Percentiles rank a stretch among this genome's conserved stretches.
Evolutionary conservation across 169 alveolate genomes (phyloP).

Genomic region (Cryptosporidium baileyi): DNA sequence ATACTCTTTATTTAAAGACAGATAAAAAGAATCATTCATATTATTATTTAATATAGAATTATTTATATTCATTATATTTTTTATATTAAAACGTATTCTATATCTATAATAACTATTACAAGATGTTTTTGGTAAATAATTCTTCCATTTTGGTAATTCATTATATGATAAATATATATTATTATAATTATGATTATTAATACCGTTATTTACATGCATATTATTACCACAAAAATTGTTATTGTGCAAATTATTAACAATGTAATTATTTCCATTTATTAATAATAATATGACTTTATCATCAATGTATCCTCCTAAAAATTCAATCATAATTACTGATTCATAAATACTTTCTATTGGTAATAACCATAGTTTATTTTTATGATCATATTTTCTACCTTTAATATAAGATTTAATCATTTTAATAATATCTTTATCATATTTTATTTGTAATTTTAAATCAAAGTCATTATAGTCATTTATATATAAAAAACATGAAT

Average conservation of each 20-base stretch:
- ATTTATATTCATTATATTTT: background rate
- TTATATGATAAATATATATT: too few relatives aligned
- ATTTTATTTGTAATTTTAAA: slow-evolving; percentile 22
- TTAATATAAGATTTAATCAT: slow-evolving; percentile 27
- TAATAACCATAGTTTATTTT: slow-evolving; percentile 14
- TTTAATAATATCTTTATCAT: slow-evolving; percentile 24
- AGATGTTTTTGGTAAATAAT: slow-evolving; percentile 29
- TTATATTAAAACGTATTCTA: slow-evolving; percentile 1
- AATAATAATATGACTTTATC: background rate
- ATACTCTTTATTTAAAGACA: background rate
- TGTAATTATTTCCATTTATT: slow-evolving; percentile 2
- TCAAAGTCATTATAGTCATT: background rate
- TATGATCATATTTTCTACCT: slow-evolving; percentile 37
- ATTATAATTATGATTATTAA: too few relatives aligned
- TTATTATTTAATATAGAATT: background rate
- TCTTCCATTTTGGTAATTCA: slow-evolving; percentile 57
- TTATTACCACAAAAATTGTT: background rate
- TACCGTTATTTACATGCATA: background rate
- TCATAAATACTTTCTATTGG: slow-evolving; percentile 51
- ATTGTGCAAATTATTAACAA: background rate
- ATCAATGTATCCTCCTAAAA: slow-evolving; percentile 44
- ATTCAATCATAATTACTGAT: slow-evolving; percentile 30
- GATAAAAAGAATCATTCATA: background rate
- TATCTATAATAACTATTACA: slow-evolving; percentile 7
- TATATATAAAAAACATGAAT: slow-evolving; percentile 1